Evolutionary conservation across 257 asterid genomes (phyloP).

Genomic region (Solanum pimpinellifolium): DNA sequence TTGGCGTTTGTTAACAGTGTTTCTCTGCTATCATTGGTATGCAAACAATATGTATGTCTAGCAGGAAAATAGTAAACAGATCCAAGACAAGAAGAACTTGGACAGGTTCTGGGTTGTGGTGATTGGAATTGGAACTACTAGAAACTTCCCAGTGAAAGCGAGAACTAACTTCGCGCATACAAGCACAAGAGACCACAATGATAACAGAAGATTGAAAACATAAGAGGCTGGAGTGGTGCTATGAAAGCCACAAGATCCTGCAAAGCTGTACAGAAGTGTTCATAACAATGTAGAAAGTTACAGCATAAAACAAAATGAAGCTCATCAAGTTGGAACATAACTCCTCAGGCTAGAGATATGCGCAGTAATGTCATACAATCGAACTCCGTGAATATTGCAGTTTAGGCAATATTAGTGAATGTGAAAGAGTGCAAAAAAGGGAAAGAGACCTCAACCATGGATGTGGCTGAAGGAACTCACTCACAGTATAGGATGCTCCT

Average conservation of each 20-base stretch:
- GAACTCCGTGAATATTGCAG: background rate
- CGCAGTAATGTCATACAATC: background rate
- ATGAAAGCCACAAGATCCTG: background rate
- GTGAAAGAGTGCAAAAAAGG: background rate
- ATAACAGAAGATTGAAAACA: background rate
- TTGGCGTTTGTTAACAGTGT: background rate
- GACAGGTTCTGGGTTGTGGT: background rate
- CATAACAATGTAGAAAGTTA: background rate
- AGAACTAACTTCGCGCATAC: background rate
- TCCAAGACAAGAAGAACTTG: background rate
- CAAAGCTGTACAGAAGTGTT: background rate
- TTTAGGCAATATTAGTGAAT: background rate
- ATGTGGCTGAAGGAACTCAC: background rate
- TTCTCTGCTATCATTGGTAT: background rate
- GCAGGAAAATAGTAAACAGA: background rate
- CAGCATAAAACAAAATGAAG: background rate
- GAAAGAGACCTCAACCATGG: too few relatives aligned
- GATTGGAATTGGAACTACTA: background rate
- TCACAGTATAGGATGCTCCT: background rate
- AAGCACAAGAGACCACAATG: background rate
- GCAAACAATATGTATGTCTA: background rate
- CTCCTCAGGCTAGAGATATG: background rate
- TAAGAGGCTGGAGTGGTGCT: background rate
- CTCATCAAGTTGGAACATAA: background rate
- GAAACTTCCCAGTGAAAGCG: background rate